Conservation (phyloP, 1,284 basidiomycete genomes). For the Vanrija sp. region DNA sequence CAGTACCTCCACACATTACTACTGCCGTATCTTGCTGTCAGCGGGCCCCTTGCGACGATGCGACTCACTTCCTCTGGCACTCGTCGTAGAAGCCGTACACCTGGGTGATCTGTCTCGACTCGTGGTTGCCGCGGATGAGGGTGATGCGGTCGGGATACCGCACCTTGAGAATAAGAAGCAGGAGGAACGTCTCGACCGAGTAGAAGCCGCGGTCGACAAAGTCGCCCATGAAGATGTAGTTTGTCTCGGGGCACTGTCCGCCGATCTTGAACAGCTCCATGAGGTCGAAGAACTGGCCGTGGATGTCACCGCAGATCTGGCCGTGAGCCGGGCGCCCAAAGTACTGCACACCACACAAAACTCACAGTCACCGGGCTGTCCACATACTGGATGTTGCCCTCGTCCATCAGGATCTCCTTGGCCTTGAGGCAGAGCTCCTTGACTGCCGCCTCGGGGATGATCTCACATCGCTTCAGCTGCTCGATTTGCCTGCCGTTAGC, state of each 20-base stretch:
- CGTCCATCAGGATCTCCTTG: conserved; percentile 92
- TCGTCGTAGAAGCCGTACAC: conserved; percentile 99
- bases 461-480: conserved; percentile 83
- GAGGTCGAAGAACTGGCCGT: conserved; percentile 84
- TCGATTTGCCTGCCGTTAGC: conserved; percentile 61
- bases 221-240: conserved; percentile 98
- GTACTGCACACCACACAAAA: conserved; percentile 6
- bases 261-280: conserved; percentile 96
- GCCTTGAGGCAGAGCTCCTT: conserved; percentile 92
- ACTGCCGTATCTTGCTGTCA: conserved; percentile 63
- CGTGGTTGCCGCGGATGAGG: conserved; percentile 95
- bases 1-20: conserved; percentile 97
- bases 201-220: conserved; percentile 98
- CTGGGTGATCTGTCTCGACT: conserved; percentile 97
- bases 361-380: conserved; percentile 92
- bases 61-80: conserved; percentile 74
- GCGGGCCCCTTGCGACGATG: neutral
- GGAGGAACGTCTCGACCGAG: conserved; percentile 92
- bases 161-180: conserved; percentile 92
- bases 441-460: conserved; percentile 87
- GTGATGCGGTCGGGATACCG: conserved; percentile 97
- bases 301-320: conserved; percentile 95
- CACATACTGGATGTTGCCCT: conserved; percentile 94
- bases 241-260: conserved; percentile 90
- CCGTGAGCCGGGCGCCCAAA: conserved; percentile 1